A percentile compares a stretch with the other conserved stretches of the same genome.
These are phyloP conservation scores for Candida sojae DNA, from an alignment of 1,139 yeast genomes.

Conservation along the genomic window DNA sequence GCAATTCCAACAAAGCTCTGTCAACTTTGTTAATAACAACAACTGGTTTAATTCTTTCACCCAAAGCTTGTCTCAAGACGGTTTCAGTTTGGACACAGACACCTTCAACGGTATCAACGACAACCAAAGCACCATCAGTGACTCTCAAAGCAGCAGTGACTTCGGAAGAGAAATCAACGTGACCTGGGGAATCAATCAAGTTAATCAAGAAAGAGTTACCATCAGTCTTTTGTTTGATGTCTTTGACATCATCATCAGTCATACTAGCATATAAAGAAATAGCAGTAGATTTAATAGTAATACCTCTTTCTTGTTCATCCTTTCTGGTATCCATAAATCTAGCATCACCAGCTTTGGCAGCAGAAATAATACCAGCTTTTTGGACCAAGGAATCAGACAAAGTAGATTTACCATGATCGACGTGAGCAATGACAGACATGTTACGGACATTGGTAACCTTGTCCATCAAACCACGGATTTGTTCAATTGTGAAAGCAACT, in stretches of 20 bases:
- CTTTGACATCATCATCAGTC: constrained; percentile 90
- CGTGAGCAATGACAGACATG: constrained; percentile 99
- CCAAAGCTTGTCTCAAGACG: constrained; percentile 98
- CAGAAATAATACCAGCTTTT: constrained; percentile 99
- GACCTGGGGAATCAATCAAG: constrained; percentile 99
- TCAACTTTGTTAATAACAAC: constrained; percentile 98
- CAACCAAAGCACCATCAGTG: constrained; percentile 99
- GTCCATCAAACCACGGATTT: constrained; percentile 99
- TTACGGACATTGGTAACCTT: constrained; percentile 99
- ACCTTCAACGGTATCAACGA: constrained; percentile 99
- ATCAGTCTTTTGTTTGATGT: constrained; percentile 90
- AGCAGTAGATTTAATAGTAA: constrained; percentile 98
- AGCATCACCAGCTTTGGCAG: constrained; percentile 99
- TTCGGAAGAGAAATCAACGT: constrained; percentile 99
- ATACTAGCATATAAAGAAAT: constrained; percentile 92
- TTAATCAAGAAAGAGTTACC: constrained; percentile 96
- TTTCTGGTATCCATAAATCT: constrained; percentile 99
- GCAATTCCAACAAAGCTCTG: constrained; percentile 98
- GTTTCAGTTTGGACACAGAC: constrained; percentile 99
- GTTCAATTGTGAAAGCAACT: constrained; percentile 83
- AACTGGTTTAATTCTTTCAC: constrained; percentile 99
- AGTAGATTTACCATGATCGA: constrained; percentile 99
- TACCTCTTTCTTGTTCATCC: constrained; percentile 99
- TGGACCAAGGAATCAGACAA: constrained; percentile 98
- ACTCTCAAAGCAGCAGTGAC: constrained; percentile 99